Evolutionary conservation across 2,329 filamentous ascomycete genomes (phyloP).

Genomic region (Alternaria ethzedia): DNA sequence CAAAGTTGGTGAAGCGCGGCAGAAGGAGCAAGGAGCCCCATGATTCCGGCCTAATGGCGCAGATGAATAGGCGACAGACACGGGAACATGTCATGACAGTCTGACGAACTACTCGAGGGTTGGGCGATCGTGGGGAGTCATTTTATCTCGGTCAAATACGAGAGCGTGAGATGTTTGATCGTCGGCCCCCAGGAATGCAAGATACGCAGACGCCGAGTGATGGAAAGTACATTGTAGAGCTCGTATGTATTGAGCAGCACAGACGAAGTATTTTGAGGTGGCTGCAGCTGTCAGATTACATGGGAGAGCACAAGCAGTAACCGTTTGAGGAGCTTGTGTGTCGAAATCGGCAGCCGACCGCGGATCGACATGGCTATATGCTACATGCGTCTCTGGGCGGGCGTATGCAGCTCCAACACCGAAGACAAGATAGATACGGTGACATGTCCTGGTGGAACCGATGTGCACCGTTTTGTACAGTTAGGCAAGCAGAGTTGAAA

Average conservation of each 20-base stretch:
- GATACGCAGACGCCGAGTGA: background rate
- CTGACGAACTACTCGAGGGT: constrained; percentile 20
- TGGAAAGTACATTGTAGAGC: background rate
- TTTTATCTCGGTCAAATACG: constrained; percentile 12
- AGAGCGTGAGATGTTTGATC: background rate
- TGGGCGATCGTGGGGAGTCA: constrained; percentile 7
- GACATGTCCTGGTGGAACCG: background rate
- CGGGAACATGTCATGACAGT: constrained; percentile 6
- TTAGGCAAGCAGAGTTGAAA: constrained; percentile 4
- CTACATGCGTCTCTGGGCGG: background rate
- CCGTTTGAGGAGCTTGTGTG: background rate
- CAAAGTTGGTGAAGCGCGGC: constrained; percentile 4
- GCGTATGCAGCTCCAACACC: background rate
- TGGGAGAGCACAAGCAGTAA: background rate
- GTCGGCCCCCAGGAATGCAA: background rate
- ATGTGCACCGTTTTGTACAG: background rate
- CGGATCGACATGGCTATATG: constrained; percentile 9
- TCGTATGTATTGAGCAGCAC: constrained; percentile 1
- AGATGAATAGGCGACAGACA: constrained; percentile 7
- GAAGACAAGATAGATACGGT: background rate
- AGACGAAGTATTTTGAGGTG: background rate
- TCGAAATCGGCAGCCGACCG: constrained; percentile 1
- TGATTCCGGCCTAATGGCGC: constrained; percentile 7
- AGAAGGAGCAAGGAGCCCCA: constrained; percentile 18
- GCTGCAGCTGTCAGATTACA: constrained; percentile 7